Evolutionary conservation across 192 early-diverging fungal species (phyloP), one percentile per base, ranked within the genome.

Genomic region (Chytriomyces sp.): DNA sequence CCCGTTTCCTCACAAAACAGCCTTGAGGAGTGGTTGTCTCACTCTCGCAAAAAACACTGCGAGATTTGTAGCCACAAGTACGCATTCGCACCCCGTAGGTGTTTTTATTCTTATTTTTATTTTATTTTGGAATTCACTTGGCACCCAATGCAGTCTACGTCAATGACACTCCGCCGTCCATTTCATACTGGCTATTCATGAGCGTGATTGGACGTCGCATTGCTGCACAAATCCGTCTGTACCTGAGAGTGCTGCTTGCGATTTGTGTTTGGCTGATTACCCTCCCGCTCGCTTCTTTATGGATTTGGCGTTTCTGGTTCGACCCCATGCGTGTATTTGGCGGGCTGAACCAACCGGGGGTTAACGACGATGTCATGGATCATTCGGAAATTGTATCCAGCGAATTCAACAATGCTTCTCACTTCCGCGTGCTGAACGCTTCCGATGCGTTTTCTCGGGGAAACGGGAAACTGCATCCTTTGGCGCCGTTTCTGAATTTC

Each of bases 31-130:
- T 96, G 95, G 95, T 83, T 96, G 3, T 77, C 86, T 20, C 92
- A 92, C 75, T 92, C 91, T 73, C 90, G 91, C 81, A 95, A 95
- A 77, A 91, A 84, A 75, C 87, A 90, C 75, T 98, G 96, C 84
- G 96, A 98, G 79, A 89, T 98, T 6, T 98, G 96, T 82, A 91
- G 93, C 50, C 86, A 96, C 82, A 83, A 87, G 24, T 98, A 93
- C 80, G 81, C 83, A 35, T 98, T 98, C 73, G 91, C 94, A 16
- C 93, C 94, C 28, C 88, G 91, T 92, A 89, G 71, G 88, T 80
- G 28, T n/a, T 57, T 20, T n/a, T 5, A 9, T 45, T 47, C 18
- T 47, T 47, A 50, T n/a, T 26, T 68, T 45, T 10, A 16, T 11
- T 18, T 24, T 28, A 10, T 23, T 23, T 26, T 18, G 50, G 61